A percentile compares a stretch with the other conserved stretches of the same genome.
phyloP scores from a whole-genome alignment of 352 stramenopile genomes.

The Phytophthora pluvialis region DNA sequence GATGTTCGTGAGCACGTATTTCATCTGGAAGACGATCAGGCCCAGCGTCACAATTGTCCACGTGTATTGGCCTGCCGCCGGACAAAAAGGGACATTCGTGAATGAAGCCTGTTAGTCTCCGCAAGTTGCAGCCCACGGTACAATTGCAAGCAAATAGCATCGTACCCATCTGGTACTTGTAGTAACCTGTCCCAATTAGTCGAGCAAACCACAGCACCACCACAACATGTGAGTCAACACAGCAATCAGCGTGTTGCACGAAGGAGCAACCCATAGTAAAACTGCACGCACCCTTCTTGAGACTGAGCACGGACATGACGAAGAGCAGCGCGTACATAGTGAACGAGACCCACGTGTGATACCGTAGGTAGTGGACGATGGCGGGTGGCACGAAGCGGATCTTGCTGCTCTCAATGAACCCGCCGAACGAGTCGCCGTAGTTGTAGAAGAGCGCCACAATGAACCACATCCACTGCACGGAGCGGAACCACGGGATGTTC shows the following conservation, averaged over 20 bases:
- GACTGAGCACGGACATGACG: slow-evolving; percentile 95
- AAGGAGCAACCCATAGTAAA: slow-evolving; percentile 3
- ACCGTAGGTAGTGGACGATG: slow-evolving; percentile 90
- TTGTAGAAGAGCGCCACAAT: slow-evolving; percentile 97
- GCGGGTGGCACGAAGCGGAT: slow-evolving; percentile 78
- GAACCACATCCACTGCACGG: slow-evolving; percentile 98
- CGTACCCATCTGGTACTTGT: slow-evolving; percentile 95
- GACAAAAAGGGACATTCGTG: not conserved
- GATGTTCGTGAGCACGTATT: slow-evolving; percentile 97
- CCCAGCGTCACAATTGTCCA: slow-evolving; percentile 96
- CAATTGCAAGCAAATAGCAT: not conserved
- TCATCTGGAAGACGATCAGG: slow-evolving; percentile 97
- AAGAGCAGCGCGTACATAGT: slow-evolving; percentile 95
- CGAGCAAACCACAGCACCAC: slow-evolving; percentile 7
- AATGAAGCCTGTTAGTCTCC: slow-evolving; percentile 1
- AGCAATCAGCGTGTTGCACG: slow-evolving; percentile 4
- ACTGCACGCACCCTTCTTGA: slow-evolving; percentile 82
- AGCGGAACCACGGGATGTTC: slow-evolving; percentile 98
- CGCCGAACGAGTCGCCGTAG: slow-evolving; percentile 89
- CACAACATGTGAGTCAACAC: slow-evolving; percentile 8
- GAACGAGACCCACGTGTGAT: slow-evolving; percentile 94
- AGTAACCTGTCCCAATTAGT: slow-evolving; percentile 67
- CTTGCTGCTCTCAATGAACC: slow-evolving; percentile 87
- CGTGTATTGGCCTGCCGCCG: slow-evolving; percentile 88
- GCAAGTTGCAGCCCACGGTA: not conserved